Conservation (phyloP, 805 yeast genomes). For the Cyberlindnera americana region DNA sequence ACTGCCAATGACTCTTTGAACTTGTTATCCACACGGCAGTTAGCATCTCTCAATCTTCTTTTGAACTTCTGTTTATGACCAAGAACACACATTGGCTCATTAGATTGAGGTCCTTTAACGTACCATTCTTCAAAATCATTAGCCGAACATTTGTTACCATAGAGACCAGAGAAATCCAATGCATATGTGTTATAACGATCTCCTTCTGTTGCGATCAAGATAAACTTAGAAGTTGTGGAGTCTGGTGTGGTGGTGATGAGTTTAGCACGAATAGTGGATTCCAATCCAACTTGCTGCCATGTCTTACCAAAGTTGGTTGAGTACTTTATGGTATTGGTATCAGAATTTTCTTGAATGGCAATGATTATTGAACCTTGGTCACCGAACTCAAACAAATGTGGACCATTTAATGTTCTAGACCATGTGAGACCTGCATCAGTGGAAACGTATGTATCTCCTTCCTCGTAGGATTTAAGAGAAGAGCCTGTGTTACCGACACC, state of each 20-base stretch:
- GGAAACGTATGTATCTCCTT: slow-evolving; percentile 56
- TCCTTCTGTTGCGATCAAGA: slow-evolving; percentile 41
- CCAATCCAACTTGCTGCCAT: slow-evolving; percentile 55
- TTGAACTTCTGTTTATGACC: slow-evolving; percentile 64
- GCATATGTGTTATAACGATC: slow-evolving; percentile 26
- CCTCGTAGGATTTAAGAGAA: slow-evolving; percentile 22
- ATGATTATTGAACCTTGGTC: slow-evolving; percentile 74
- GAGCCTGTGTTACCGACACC: slow-evolving; percentile 41
- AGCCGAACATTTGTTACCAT: slow-evolving; percentile 35
- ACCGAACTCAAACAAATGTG: slow-evolving; percentile 59
- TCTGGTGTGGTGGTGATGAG: slow-evolving; percentile 58
- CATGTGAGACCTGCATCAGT: slow-evolving; percentile 78
- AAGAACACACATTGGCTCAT: slow-evolving; percentile 48
- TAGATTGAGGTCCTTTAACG: slow-evolving; percentile 38
- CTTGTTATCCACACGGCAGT: slow-evolving; percentile 46
- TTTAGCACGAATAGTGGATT: slow-evolving; percentile 37
- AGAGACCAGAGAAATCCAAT: slow-evolving; percentile 58
- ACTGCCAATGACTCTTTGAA: slow-evolving; percentile 35
- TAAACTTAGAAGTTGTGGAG: slow-evolving; percentile 60
- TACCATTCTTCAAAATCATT: slow-evolving; percentile 64
- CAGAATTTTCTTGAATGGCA: slow-evolving; percentile 46
- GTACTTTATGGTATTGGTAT: slow-evolving; percentile 39
- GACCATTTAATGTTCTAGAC: slow-evolving; percentile 50
- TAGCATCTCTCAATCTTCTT: slow-evolving; percentile 61
- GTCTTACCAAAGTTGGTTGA: slow-evolving; percentile 72